phyloP scores from a whole-genome alignment of 2,329 filamentous ascomycete species.

The Neopestalotiopsis sp. region DNA sequence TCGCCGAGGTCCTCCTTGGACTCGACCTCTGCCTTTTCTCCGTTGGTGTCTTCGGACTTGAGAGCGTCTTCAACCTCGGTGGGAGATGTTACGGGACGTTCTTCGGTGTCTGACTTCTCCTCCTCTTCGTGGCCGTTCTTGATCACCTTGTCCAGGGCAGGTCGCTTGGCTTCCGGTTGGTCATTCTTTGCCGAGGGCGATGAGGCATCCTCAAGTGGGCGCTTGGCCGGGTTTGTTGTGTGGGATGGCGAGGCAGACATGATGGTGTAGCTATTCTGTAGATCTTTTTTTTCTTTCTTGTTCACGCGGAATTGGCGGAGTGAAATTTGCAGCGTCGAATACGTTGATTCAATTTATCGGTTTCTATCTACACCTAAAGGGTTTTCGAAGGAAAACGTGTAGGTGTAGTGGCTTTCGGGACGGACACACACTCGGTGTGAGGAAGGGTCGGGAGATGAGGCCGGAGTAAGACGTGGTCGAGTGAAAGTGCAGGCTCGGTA shows the following conservation, averaged over 20 bases:
- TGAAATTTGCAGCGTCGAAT: conserved; percentile 43
- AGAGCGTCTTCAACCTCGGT: conserved; percentile 52
- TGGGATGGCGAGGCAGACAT: conserved; percentile 77
- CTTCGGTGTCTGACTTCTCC: conserved; percentile 49
- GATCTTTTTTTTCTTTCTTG: conserved; percentile 22
- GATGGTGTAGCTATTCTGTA: conserved; percentile 47
- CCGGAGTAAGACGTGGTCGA: conserved; percentile 37
- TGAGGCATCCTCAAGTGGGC: conserved; percentile 94
- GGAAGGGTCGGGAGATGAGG: conserved; percentile 31
- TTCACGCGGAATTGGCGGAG: conserved; percentile 26
- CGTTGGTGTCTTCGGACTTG: conserved; percentile 54
- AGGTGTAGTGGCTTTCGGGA: conserved; percentile 71
- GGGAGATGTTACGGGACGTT: conserved; percentile 44
- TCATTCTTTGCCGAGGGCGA: conserved; percentile 91
- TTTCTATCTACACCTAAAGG: conserved; percentile 84
- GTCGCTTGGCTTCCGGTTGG: conserved; percentile 96
- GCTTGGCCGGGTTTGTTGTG: conserved; percentile 79
- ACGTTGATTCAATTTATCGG: conserved; percentile 51
- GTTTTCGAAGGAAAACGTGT: conserved; percentile 92
- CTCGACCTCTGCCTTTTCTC: conserved; percentile 49
- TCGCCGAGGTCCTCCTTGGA: conserved; percentile 68
- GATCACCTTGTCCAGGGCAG: conserved; percentile 89
- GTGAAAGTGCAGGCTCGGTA: conserved; percentile 3
- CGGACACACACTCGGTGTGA: conserved; percentile 34
- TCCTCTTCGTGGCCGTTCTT: conserved; percentile 63